Percentiles rank a stretch among this genome's conserved stretches.
phyloP scores from a whole-genome alignment of 129 eudicot species.

The Artemisia argyi region DNA sequence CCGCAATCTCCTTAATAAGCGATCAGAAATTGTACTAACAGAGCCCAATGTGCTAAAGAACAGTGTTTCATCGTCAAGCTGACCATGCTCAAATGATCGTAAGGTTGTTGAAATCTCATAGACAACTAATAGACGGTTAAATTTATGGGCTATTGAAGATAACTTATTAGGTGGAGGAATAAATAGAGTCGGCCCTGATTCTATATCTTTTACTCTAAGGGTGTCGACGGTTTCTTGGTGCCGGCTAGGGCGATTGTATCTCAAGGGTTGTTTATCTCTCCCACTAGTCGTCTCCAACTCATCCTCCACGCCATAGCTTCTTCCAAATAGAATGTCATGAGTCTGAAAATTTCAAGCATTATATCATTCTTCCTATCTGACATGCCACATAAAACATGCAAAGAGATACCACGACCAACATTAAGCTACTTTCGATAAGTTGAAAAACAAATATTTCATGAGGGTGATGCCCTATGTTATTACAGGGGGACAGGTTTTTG shows the following conservation, averaged over 20 bases:
- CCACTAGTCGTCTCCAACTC: conserved; percentile 30
- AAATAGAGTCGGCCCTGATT: conserved; percentile 19
- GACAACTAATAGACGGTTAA: conserved; percentile 58
- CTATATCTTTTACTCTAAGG: conserved; percentile 36
- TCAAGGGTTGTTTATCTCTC: conserved; percentile 25
- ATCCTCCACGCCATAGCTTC: conserved; percentile 44
- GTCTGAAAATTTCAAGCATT: conserved; percentile 56
- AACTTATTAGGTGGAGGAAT: conserved; percentile 34
- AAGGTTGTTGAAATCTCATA: conserved; percentile 51
- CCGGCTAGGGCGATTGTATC: conserved; percentile 24
- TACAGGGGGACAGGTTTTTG: too few species aligned
- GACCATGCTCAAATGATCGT: conserved; percentile 44
- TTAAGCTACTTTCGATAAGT: too few species aligned
- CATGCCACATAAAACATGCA: too few species aligned
- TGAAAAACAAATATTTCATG: too few species aligned
- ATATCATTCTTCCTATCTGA: conserved; percentile 3
- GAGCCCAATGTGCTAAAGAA: conserved; percentile 79
- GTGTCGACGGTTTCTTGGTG: conserved; percentile 27
- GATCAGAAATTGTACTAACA: conserved; percentile 59
- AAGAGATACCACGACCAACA: too few species aligned
- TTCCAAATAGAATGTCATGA: conserved; percentile 50
- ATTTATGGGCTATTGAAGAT: conserved; percentile 33
- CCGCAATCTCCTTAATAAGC: conserved; percentile 64
- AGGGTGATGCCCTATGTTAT: too few species aligned
- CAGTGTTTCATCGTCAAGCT: conserved; percentile 41